These are phyloP conservation scores for Tylopilus sp. DNA, from an alignment of 768 basidiomycete genomes.

Conservation along the genomic window DNA sequence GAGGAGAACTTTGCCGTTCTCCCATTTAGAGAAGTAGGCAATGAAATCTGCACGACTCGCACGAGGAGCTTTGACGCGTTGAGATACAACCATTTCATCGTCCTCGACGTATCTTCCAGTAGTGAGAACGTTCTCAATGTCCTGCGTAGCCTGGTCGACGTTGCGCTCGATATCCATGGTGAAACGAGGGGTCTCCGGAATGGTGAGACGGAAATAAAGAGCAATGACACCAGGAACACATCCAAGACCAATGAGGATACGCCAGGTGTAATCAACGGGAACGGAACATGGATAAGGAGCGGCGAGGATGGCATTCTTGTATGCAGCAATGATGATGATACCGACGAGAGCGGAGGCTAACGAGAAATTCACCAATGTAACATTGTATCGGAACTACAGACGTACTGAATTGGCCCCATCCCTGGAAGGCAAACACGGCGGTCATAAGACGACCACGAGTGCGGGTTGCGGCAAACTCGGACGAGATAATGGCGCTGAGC, in stretches of 20 bases:
- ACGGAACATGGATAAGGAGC: slow-evolving; percentile 35
- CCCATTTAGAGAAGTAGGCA: slow-evolving; percentile 64
- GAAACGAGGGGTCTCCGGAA: slow-evolving; percentile 87
- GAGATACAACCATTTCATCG: slow-evolving; percentile 44
- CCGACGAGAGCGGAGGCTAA: slow-evolving; percentile 65
- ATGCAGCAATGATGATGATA: slow-evolving; percentile 60
- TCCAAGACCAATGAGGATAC: slow-evolving; percentile 84
- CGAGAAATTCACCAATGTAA: neutral
- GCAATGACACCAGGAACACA: slow-evolving; percentile 78
- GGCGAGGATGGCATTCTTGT: slow-evolving; percentile 57
- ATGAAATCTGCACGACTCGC: slow-evolving; percentile 68
- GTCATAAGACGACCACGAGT: slow-evolving; percentile 86
- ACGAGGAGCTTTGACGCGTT: slow-evolving; percentile 65
- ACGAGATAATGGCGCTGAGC: slow-evolving; percentile 79
- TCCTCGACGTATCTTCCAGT: slow-evolving; percentile 46
- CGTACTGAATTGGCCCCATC: slow-evolving; percentile 81
- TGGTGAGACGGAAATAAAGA: slow-evolving; percentile 90
- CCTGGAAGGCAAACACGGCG: slow-evolving; percentile 81
- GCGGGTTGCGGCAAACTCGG: slow-evolving; percentile 79
- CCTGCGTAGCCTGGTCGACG: slow-evolving; percentile 66
- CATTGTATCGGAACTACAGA: neutral
- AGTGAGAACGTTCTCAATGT: slow-evolving; percentile 67
- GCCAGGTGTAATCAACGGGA: slow-evolving; percentile 78
- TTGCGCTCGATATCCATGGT: slow-evolving; percentile 92
- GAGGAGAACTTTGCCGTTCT: slow-evolving; percentile 76